Conservation (phyloP, 305 asterid genomes). For the Fraxinus albicans region DNA sequence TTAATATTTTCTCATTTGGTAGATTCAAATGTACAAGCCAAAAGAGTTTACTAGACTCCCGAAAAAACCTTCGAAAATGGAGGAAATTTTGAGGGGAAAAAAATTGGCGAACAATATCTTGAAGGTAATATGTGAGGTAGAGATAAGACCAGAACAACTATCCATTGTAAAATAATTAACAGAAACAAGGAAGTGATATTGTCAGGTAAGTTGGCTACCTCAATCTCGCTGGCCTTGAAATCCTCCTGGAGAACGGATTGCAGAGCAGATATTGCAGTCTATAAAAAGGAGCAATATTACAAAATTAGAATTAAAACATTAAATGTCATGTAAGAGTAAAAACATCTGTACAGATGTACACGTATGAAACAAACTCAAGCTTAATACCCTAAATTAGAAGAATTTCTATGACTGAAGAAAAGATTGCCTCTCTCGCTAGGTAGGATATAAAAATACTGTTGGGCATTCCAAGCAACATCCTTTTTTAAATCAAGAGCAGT, state of each 20-base stretch:
- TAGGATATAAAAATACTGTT: background rate
- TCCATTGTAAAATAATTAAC: background rate
- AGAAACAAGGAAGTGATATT: background rate
- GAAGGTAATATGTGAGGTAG: background rate
- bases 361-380: background rate
- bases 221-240: constrained; percentile 97
- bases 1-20: background rate
- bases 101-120: background rate
- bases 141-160: background rate
- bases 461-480: background rate
- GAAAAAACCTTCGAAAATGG: background rate
- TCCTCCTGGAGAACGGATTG: constrained; percentile 99
- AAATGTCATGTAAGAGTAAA: background rate
- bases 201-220: constrained; percentile 46
- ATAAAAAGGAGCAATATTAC: constrained; percentile 23
- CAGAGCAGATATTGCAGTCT: constrained; percentile 95
- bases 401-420: background rate
- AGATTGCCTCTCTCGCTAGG: background rate
- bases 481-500: background rate
- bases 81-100: background rate
- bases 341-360: background rate
- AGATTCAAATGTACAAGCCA: background rate
- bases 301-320: constrained; percentile 15
- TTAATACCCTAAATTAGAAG: background rate
- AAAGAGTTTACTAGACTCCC: background rate